phyloP scores from a whole-genome alignment of 2,329 filamentous ascomycete species.

The Cordyceps tenuipes region DNA sequence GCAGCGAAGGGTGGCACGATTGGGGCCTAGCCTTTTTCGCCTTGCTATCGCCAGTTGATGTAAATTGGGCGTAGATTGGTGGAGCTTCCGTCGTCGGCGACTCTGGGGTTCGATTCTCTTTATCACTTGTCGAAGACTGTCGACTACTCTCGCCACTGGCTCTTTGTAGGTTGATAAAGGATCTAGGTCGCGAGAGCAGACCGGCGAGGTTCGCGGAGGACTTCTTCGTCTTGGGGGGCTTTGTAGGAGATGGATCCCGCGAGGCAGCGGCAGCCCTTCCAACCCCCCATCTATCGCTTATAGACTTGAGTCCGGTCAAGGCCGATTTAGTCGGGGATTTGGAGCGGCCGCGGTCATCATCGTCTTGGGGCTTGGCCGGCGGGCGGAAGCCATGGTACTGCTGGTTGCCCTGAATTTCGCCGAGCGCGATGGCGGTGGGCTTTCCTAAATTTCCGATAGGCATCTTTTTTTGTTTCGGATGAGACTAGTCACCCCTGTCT shows the following conservation, averaged over 20 bases:
- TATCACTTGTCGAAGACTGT: slow-evolving; percentile 50
- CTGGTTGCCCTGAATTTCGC: slow-evolving; percentile 50
- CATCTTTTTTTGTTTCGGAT: background rate
- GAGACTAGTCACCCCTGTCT: background rate
- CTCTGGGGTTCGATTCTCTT: slow-evolving; percentile 68
- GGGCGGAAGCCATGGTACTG: slow-evolving; percentile 33
- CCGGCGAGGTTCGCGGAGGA: slow-evolving; percentile 75
- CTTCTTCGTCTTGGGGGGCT: slow-evolving; percentile 69
- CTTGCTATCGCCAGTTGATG: slow-evolving; percentile 26
- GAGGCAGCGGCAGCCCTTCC: slow-evolving; percentile 36
- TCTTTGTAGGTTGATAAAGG: slow-evolving; percentile 57
- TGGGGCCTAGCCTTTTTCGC: slow-evolving; percentile 11
- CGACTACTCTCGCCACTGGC: slow-evolving; percentile 43
- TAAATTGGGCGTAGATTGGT: slow-evolving; percentile 76
- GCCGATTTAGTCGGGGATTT: slow-evolving; percentile 38
- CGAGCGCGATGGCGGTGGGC: slow-evolving; percentile 32
- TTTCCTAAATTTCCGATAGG: slow-evolving; percentile 3
- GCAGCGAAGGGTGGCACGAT: slow-evolving; percentile 8
- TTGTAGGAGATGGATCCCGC: slow-evolving; percentile 38
- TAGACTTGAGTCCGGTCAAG: slow-evolving; percentile 34
- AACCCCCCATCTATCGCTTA: slow-evolving; percentile 28
- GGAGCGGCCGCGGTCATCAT: slow-evolving; percentile 26
- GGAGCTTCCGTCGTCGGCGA: slow-evolving; percentile 33
- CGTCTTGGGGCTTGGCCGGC: slow-evolving; percentile 30
- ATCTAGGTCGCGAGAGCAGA: slow-evolving; percentile 67